Evolutionary conservation across 768 basidiomycete species (phyloP).

Genomic region (Lactarius sanguifluus): DNA sequence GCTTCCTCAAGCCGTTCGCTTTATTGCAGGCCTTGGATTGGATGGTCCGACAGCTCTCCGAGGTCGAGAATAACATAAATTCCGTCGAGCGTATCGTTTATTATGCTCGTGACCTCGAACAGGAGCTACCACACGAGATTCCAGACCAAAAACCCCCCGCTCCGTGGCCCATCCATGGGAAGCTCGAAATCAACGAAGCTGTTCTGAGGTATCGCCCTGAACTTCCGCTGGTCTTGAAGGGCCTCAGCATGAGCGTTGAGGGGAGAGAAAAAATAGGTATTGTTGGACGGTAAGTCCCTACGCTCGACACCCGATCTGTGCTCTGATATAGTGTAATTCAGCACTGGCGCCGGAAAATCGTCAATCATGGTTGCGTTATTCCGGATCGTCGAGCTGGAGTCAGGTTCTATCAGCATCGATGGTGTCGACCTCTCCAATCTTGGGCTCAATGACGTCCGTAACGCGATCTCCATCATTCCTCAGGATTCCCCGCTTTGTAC

Average conservation of each 20-base stretch:
- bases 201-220: conserved; percentile 83
- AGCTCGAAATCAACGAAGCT: conserved; percentile 72
- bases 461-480: conserved; percentile 73
- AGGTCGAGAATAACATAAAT: conserved; percentile 94
- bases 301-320: conserved; percentile 8
- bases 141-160: conserved; percentile 57
- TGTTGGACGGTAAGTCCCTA: conserved; percentile 56
- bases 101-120: conserved; percentile 80
- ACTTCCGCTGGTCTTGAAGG: conserved; percentile 85
- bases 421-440: conserved; percentile 78
- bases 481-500: conserved; percentile 58
- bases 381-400: conserved; percentile 75
- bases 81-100: conserved; percentile 80
- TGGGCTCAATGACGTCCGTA: conserved; percentile 72
- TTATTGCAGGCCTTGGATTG: conserved; percentile 58
- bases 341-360: conserved; percentile 85
- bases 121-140: conserved; percentile 72
- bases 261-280: conserved; percentile 92
- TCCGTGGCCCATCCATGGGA: conserved; percentile 75
- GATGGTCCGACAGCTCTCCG: conserved; percentile 75
- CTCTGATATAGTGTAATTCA: conserved; percentile 21
- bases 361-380: conserved; percentile 88
- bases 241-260: conserved; percentile 64
- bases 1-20: background rate
- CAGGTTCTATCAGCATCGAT: conserved; percentile 79